These are phyloP conservation scores for Stenogyne calaminthoides DNA, from an alignment of 305 asterid species.

Conservation along the genomic window DNA sequence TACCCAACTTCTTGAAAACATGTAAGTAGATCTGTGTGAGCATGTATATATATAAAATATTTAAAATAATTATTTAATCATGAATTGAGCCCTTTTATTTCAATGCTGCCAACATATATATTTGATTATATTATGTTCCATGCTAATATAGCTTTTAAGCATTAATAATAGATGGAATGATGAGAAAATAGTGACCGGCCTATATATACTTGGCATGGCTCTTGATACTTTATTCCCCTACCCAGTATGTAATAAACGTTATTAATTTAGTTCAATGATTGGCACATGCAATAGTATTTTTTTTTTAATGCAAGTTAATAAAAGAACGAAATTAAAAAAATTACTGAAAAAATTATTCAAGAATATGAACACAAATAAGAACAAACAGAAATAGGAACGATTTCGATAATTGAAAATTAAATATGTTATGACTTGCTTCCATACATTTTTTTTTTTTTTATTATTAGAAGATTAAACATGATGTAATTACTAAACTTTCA, in stretches of 20 bases:
- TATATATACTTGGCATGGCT: background rate
- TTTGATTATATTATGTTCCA: constrained; percentile 25
- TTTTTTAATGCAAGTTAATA: too few species aligned
- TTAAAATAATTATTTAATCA: too few species aligned
- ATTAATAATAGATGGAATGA: background rate
- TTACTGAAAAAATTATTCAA: too few species aligned
- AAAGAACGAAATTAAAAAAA: too few species aligned
- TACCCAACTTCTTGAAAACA: constrained; percentile 27
- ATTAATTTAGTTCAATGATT: background rate
- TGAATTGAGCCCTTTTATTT: constrained; percentile 9
- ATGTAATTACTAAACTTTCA: too few species aligned
- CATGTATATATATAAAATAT: background rate
- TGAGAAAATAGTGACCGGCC: constrained; percentile 30
- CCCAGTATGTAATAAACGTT: background rate
- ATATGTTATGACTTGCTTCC: background rate
- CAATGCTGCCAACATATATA: constrained; percentile 10
- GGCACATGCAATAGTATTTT: too few species aligned
- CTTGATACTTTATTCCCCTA: constrained; percentile 21
- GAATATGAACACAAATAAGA: too few species aligned
- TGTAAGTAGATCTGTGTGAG: background rate
- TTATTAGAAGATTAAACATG: too few species aligned
- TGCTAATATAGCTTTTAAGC: background rate
- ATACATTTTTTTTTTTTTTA: background rate
- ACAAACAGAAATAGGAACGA: too few species aligned
- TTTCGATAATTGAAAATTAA: background rate